Percentiles rank a stretch among this genome's conserved stretches.
phyloP scores from a whole-genome alignment of 2,329 filamentous ascomycete species.

The Teratosphaeria zuluensis region DNA sequence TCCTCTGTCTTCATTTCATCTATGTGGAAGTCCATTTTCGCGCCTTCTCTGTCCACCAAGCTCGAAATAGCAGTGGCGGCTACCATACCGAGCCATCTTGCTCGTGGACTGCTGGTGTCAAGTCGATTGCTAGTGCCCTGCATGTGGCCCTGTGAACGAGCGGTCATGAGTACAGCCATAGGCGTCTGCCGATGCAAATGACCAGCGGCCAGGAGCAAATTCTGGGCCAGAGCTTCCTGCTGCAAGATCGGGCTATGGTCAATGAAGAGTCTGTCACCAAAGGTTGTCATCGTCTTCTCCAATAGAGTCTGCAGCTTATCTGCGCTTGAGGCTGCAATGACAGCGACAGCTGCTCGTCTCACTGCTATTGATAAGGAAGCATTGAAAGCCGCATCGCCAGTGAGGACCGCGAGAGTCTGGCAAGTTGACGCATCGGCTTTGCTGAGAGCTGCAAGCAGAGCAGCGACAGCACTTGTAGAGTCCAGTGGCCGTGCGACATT shows the following conservation, averaged over 20 bases:
- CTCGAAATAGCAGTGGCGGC: slow-evolving; percentile 64
- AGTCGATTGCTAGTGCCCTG: slow-evolving; percentile 77
- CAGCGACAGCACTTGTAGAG: slow-evolving; percentile 3
- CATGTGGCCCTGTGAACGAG: slow-evolving; percentile 65
- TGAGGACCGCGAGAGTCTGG: slow-evolving; percentile 12
- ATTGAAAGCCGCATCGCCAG: slow-evolving; percentile 14
- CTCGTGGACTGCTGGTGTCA: slow-evolving; percentile 61
- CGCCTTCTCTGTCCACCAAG: slow-evolving; percentile 57
- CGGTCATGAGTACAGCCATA: slow-evolving; percentile 56
- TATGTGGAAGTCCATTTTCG: slow-evolving; percentile 71
- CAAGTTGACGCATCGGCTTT: not conserved
- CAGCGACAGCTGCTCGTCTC: slow-evolving; percentile 20
- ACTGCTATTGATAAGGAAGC: slow-evolving; percentile 12
- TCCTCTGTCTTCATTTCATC: slow-evolving; percentile 68
- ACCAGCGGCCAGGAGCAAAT: slow-evolving; percentile 66
- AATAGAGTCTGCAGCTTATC: slow-evolving; percentile 45
- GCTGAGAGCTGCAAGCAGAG: slow-evolving; percentile 4
- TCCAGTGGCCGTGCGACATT: not conserved
- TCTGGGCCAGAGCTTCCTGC: slow-evolving; percentile 80
- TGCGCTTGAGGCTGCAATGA: slow-evolving; percentile 10
- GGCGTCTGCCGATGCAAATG: slow-evolving; percentile 60
- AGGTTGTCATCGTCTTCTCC: slow-evolving; percentile 60
- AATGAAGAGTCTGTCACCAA: slow-evolving; percentile 81
- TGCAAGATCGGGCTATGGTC: slow-evolving; percentile 73
- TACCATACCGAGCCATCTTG: slow-evolving; percentile 78